Base-by-base conservation (phyloP, 176 grass and related monocot genomes). In the Saccharum officinarum region DNA sequence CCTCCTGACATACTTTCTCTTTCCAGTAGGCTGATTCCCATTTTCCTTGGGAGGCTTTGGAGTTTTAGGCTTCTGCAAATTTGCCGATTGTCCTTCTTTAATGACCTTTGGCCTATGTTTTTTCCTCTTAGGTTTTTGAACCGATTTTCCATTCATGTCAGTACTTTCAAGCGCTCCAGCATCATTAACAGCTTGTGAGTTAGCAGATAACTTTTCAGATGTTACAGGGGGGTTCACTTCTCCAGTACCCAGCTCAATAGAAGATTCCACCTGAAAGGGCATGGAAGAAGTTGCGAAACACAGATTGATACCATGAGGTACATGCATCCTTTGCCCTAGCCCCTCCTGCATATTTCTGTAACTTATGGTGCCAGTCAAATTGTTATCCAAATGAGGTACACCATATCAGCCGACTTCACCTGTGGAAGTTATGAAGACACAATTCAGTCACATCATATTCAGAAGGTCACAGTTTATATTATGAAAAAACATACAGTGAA, bases 41-140 rank as follows among this genome's bases (percentile, higher is more conserved):
- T 79, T 87, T 15, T 59, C 73, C 46, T 75, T 82, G 31, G 88
- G 69, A 60, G 59, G 80, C 44, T 94, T 89, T 7, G 88, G 80
- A 84, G 87, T 90, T 52, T 59, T 90, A 67, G 82, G 79, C 54
- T 86, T 93, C 78, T 80, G 50, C 39, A 74, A 28, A 75, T 87
- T 87, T 16, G 79, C 37, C 80, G 83, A 61, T 72, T 92, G 87
- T 75, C 80, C 82, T 85, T 94, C 89, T 83, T 62, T 86, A 44
- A 92, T 67, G 71, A 97, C 92, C 81, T 97, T 97, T n/a, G 95
- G 95, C 76, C 92, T 92, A n/a, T 89, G 89, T 47, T 89, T 97
- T 80, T 80, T 92, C 69, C 88, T 89, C 80, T 86, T 94, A 39
- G 80, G 74, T 41, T 92, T 94, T 44, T 94, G 83, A 76, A 80